A percentile compares a stretch with the other conserved stretches of the same genome.
phyloP scores from a whole-genome alignment of 1,284 basidiomycete species.

The Ustilago sp. region DNA sequence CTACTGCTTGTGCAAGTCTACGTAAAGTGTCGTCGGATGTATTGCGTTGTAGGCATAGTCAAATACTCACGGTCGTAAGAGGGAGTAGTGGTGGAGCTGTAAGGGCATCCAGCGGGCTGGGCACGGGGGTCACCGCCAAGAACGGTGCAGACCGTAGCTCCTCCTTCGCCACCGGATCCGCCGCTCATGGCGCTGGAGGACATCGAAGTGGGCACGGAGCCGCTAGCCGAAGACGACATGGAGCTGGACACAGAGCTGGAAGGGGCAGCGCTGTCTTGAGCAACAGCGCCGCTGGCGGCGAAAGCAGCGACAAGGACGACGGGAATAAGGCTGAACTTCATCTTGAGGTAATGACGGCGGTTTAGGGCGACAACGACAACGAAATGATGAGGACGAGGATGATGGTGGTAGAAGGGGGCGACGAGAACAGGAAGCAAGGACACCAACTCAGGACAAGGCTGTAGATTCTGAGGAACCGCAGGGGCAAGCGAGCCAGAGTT shows the following conservation, averaged over 20 bases:
- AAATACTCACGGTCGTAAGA: conserved; percentile 58
- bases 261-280: conserved; percentile 43
- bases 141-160: conserved; percentile 45
- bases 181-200: conserved; percentile 30
- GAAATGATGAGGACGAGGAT: conserved; percentile 1
- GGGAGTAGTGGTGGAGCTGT: conserved; percentile 56
- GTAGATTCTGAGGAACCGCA: neutral
- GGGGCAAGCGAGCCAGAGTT: neutral
- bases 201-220: conserved; percentile 39
- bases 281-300: conserved; percentile 49
- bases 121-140: conserved; percentile 48
- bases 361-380: neutral
- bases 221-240: conserved; percentile 16
- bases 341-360: conserved; percentile 28
- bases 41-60: neutral
- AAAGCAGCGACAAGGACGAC: conserved; percentile 55
- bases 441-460: neutral
- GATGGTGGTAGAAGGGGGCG: neutral
- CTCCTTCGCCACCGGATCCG: conserved; percentile 14
- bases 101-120: conserved; percentile 45
- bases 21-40: neutral
- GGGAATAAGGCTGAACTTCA: conserved; percentile 59
- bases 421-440: neutral
- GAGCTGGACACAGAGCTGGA: conserved; percentile 23
- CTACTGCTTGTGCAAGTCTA: neutral